Conservation (phyloP, 1,284 basidiomycete genomes). For the Fomitopsis schrenkii region DNA sequence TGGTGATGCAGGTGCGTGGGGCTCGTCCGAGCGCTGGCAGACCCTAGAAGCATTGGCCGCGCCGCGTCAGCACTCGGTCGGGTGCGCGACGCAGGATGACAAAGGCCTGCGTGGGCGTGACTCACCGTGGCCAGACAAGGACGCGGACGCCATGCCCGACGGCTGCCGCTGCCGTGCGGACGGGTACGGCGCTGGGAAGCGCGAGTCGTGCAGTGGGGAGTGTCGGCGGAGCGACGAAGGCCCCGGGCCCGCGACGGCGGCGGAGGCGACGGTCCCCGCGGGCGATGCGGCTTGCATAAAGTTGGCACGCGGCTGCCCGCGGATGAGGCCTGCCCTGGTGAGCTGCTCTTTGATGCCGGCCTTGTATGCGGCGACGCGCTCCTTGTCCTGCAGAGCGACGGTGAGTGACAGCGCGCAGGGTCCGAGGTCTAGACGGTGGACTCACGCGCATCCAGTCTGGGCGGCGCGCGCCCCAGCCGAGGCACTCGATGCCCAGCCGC, state of each 20-base stretch:
- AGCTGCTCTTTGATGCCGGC: slow-evolving; percentile 79
- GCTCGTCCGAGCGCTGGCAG: slow-evolving; percentile 8
- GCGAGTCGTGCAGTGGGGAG: not conserved
- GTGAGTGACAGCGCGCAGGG: slow-evolving; percentile 11
- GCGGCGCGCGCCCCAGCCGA: slow-evolving; percentile 76
- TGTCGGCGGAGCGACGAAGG: slow-evolving; percentile 19
- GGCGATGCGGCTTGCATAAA: slow-evolving; percentile 18
- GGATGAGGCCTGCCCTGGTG: slow-evolving; percentile 70
- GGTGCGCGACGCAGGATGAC: not conserved
- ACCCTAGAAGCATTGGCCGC: not conserved
- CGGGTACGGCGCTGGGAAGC: not conserved
- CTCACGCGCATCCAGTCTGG: slow-evolving; percentile 83
- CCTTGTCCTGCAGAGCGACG: slow-evolving; percentile 58
- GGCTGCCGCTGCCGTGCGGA: slow-evolving; percentile 2
- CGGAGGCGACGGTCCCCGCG: slow-evolving; percentile 12
- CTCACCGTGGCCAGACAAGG: slow-evolving; percentile 8
- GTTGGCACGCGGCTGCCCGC: slow-evolving; percentile 65
- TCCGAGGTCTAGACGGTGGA: slow-evolving; percentile 14
- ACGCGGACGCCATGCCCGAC: slow-evolving; percentile 8
- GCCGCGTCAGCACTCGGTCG: not conserved
- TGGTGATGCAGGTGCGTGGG: slow-evolving; percentile 1
- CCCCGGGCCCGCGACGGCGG: slow-evolving; percentile 23
- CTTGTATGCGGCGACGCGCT: slow-evolving; percentile 76
- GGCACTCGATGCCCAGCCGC: slow-evolving; percentile 70
- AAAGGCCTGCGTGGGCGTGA: not conserved